phyloP scores from a whole-genome alignment of 495 filamentous ascomycete species.

The Hypoxylon intermedium region DNA sequence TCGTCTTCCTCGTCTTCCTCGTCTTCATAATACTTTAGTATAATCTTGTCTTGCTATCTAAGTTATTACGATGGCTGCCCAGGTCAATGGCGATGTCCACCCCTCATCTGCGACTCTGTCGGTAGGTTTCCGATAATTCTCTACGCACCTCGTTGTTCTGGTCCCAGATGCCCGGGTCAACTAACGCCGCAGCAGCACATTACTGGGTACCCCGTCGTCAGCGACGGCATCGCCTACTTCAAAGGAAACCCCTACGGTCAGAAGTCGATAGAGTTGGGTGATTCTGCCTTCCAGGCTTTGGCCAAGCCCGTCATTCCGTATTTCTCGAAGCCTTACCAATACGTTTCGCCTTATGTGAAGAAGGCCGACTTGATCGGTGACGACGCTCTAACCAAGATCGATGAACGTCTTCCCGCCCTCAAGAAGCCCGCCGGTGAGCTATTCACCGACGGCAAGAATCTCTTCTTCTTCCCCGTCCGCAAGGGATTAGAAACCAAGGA shows the following conservation, averaged over 20 bases:
- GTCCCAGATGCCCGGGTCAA: background rate
- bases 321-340: constrained; percentile 75
- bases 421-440: constrained; percentile 87
- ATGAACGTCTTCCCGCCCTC: constrained; percentile 81
- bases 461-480: constrained; percentile 70
- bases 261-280: constrained; percentile 75
- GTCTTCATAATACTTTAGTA: background rate
- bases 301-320: constrained; percentile 79
- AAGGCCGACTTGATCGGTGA: constrained; percentile 84
- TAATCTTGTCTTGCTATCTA: background rate
- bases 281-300: constrained; percentile 67
- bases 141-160: constrained; percentile 1
- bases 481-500: constrained; percentile 73
- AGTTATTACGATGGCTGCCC: constrained; percentile 46
- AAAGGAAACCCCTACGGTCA: constrained; percentile 81
- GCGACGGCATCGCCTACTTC: constrained; percentile 77
- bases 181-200: constrained; percentile 68
- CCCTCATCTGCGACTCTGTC: constrained; percentile 70
- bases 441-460: constrained; percentile 66
- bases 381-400: constrained; percentile 73
- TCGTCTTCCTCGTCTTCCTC: too few species aligned
- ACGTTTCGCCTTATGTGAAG: constrained; percentile 80
- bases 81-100: constrained; percentile 71
- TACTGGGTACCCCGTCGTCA: constrained; percentile 81
- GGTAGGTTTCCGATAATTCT: constrained; percentile 55